Conservation (phyloP, 305 asterid genomes). For the Fraxinus nigra region DNA sequence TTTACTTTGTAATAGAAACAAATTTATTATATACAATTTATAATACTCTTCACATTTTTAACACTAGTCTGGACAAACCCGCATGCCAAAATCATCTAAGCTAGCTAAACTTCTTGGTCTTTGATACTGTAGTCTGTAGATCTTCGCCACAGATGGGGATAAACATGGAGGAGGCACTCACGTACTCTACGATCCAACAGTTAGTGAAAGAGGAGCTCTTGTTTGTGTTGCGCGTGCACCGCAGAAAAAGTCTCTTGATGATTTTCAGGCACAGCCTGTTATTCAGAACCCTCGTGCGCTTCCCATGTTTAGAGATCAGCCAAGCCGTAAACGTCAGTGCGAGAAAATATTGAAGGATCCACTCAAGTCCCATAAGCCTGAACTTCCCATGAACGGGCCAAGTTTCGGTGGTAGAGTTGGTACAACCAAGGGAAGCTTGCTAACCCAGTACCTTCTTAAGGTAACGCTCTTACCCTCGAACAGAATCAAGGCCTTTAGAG, state of each 20-base stretch:
- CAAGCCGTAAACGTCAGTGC: conserved; percentile 94
- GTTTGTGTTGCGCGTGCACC: conserved; percentile 97
- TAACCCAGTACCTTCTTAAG: conserved; percentile 92
- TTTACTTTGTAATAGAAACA: too few species aligned
- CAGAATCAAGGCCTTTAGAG: neutral
- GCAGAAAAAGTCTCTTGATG: conserved; percentile 84
- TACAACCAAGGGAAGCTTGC: conserved; percentile 78
- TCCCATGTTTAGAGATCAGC: conserved; percentile 90
- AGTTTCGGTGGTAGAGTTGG: conserved; percentile 96
- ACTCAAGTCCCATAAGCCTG: conserved; percentile 91
- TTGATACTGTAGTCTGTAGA: conserved; percentile 41
- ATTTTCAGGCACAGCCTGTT: conserved; percentile 76
- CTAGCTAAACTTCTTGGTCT: conserved; percentile 9
- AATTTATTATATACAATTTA: too few species aligned
- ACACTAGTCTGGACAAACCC: too few species aligned
- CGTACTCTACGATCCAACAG: conserved; percentile 74
- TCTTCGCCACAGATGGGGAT: conserved; percentile 82
- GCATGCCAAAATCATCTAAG: neutral
- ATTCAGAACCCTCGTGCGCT: conserved; percentile 95
- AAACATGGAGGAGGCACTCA: conserved; percentile 90
- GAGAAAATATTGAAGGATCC: conserved; percentile 91
- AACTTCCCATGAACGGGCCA: conserved; percentile 86
- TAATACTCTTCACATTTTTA: too few species aligned
- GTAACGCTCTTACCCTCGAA: conserved; percentile 33
- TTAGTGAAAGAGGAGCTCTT: conserved; percentile 93